Base-by-base conservation (phyloP, 305 asterid genomes). In the Andrographis paniculata region DNA sequence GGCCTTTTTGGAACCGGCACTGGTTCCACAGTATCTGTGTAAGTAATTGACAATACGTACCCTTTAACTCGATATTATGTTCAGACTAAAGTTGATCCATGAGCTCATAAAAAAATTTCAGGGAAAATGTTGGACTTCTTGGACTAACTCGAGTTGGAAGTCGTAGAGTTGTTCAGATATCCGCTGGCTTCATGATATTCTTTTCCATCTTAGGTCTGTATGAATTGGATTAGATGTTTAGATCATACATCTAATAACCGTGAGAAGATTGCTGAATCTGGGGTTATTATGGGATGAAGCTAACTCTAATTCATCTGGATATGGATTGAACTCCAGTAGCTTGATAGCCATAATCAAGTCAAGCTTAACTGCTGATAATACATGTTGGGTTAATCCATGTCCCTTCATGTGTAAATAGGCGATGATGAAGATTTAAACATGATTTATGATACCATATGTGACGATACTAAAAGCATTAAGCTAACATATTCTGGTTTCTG, bases 121-220 rank as follows among this genome's bases (percentile, higher is more conserved):
- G 98, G 65, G 98, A 91, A 70, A 91, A 91, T 43, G 85, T 91
- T 53, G 98, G 98, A 39, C 95, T 91, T 52, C 95, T 91, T 43
- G 98, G 98, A 53, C 84, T 91, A 49, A 91, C 98, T 50, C 87
- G 96, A 62, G 98, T 91, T 22, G 98, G 98, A 62, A 91, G 98
- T 52, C 95, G 98, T 12, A 70, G 98, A 71, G 98, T 91, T 39
- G 89, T 91, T 64, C 98, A 89, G 66, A 64, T 89, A 58, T 86
- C 98, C 19, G 82, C 95, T 33, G 98, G 80, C 57, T 91, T 91
- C 78, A 91, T 91, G 98, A 91, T 91, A 45, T 91, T 91, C 76
- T 91, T 91, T 56, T 75, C 98, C 58, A 79, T 91, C 62, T 68
- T 91, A 53, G 98, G 98, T 76, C 49, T 28, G 75, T 62, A 55